phyloP scores from a whole-genome alignment of 169 alveolate species.

The Neospora caninum region DNA sequence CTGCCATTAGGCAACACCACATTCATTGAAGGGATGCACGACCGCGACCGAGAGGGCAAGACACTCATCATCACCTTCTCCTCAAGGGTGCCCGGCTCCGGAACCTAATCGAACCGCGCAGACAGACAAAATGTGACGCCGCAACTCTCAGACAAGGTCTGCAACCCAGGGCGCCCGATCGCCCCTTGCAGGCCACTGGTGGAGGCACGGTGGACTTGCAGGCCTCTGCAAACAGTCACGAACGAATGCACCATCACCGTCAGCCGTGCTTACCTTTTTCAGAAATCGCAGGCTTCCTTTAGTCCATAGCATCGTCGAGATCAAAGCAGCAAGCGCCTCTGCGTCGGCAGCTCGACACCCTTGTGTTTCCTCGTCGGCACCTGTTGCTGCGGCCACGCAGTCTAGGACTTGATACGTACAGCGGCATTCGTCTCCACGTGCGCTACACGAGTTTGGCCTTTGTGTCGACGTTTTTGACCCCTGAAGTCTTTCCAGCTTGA shows the following conservation, averaged over 20 bases:
- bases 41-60: neutral
- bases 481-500: neutral
- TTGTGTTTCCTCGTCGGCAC: neutral
- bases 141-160: too few species aligned
- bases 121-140: too few species aligned
- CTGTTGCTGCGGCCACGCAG: conserved; percentile 19
- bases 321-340: neutral
- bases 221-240: too few species aligned
- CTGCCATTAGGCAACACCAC: neutral
- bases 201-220: too few species aligned
- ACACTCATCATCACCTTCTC: conserved; percentile 39
- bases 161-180: too few species aligned
- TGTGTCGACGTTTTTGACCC: neutral
- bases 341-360: neutral
- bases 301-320: conserved; percentile 9
- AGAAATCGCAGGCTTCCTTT: neutral
- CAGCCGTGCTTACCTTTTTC: neutral
- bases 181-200: too few species aligned
- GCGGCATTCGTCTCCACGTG: neutral
- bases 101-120: neutral
- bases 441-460: neutral
- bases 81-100: neutral
- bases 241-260: neutral
- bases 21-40: neutral
- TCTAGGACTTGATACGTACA: conserved; percentile 18